A percentile compares a stretch with the other conserved stretches of the same genome.
Conservation (phyloP, 73 alveolate species). For the Durusdinium trenchii region DNA sequence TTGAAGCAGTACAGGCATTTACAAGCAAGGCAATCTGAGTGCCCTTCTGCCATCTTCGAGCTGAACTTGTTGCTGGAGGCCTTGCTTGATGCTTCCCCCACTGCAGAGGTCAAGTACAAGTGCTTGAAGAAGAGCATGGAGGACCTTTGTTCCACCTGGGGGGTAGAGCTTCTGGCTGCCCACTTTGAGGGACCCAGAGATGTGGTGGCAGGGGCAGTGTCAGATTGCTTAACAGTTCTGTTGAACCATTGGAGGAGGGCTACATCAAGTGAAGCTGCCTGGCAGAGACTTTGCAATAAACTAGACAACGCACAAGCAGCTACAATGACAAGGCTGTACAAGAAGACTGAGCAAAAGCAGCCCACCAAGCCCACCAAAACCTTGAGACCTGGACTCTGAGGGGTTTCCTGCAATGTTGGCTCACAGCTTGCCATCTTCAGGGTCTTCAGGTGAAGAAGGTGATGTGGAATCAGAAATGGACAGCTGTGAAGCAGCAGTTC, state of each 20-base stretch:
- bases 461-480: not conserved
- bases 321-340: not conserved
- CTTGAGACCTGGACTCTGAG: not conserved
- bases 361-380: not conserved
- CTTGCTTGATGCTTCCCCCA: not conserved
- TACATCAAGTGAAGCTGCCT: not conserved
- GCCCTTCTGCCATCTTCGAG: not conserved
- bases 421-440: not conserved
- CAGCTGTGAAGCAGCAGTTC: too few species aligned
- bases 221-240: not conserved
- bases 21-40: not conserved
- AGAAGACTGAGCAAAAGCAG: not conserved
- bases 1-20: not conserved
- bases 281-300: not conserved
- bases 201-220: not conserved
- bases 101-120: not conserved
- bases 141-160: not conserved
- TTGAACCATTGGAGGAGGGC: conserved; percentile 11
- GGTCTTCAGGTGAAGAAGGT: not conserved
- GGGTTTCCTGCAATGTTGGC: not conserved
- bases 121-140: not conserved
- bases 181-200: not conserved
- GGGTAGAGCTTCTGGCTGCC: not conserved
- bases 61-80: not conserved
- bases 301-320: not conserved